Evolutionary conservation across 495 filamentous ascomycete genomes (phyloP).

Genomic region (Annulohypoxylon nitens): DNA sequence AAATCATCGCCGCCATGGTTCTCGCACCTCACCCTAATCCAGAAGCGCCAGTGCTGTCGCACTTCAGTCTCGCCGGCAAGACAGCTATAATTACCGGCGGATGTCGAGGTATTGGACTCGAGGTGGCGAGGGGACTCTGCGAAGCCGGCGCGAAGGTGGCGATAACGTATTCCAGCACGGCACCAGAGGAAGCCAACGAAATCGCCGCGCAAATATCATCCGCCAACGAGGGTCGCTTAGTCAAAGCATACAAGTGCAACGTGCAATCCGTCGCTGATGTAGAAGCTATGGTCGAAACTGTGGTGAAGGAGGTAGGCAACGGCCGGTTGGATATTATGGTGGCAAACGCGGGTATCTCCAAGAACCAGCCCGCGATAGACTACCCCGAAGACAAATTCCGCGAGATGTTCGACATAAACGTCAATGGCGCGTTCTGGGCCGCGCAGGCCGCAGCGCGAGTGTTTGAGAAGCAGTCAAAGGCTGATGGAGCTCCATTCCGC

Average conservation of each 20-base stretch:
- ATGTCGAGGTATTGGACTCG: constrained; percentile 60
- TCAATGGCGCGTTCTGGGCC: constrained; percentile 79
- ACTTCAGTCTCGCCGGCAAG: constrained; percentile 59
- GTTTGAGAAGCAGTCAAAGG: constrained; percentile 69
- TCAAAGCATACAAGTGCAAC: constrained; percentile 46
- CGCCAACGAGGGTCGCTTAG: constrained; percentile 35
- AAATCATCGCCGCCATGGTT: constrained; percentile 34
- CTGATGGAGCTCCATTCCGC: constrained; percentile 66
- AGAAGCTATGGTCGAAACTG: constrained; percentile 37
- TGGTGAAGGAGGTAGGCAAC: constrained; percentile 32
- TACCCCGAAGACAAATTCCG: constrained; percentile 74
- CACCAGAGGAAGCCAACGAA: constrained; percentile 38
- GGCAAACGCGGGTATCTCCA: constrained; percentile 73
- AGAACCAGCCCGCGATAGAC: constrained; percentile 72
- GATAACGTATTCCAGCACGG: constrained; percentile 51
- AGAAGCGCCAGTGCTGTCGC: constrained; percentile 47
- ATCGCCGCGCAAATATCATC: constrained; percentile 39
- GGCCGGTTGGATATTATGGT: constrained; percentile 52
- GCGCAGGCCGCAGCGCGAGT: constrained; percentile 77
- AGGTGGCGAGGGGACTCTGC: constrained; percentile 53
- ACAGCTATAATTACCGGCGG: constrained; percentile 62
- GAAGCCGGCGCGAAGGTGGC: constrained; percentile 59
- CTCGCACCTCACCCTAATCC: constrained; percentile 48
- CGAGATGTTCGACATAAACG: constrained; percentile 77
- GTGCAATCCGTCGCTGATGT: constrained; percentile 41